Conservation (phyloP, 768 basidiomycete species). For the Mycena rebaudengoi region DNA sequence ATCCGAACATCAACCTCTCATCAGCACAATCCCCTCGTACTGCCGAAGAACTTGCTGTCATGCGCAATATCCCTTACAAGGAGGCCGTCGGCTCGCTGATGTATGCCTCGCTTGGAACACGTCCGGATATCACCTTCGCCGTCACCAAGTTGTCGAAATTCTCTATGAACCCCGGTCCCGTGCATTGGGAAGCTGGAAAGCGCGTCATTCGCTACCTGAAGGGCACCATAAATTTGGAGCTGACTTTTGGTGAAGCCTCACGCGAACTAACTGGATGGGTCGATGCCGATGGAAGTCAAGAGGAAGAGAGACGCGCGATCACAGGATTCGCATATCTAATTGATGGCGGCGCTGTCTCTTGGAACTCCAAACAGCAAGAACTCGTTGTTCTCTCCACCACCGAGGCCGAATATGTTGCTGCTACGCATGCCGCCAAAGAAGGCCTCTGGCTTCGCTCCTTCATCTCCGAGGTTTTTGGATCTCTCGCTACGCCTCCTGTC, state of each 20-base stretch:
- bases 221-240: constrained; percentile 8
- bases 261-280: constrained; percentile 23
- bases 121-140: constrained; percentile 36
- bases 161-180: constrained; percentile 31
- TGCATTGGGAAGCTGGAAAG: constrained; percentile 46
- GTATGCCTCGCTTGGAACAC: constrained; percentile 31
- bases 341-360: too few relatives aligned
- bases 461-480: too few relatives aligned
- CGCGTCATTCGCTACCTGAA: constrained; percentile 45
- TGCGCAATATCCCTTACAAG: constrained; percentile 29
- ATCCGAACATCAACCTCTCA: constrained; percentile 19
- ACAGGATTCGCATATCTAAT: too few relatives aligned
- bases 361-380: not conserved
- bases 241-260: constrained; percentile 23
- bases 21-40: constrained; percentile 19
- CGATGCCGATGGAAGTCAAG: constrained; percentile 24
- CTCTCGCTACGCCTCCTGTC: too few relatives aligned
- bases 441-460: too few relatives aligned
- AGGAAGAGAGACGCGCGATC: too few relatives aligned
- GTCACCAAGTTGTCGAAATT: constrained; percentile 34
- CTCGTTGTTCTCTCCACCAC: not conserved
- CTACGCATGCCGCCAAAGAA: not conserved
- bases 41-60: constrained; percentile 12
- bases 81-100: constrained; percentile 33
- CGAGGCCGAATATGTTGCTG: not conserved